Evolutionary conservation across 2,329 filamentous ascomycete genomes (phyloP), one percentile per base, ranked within the genome.

Genomic region (Xylaria multiplex): DNA sequence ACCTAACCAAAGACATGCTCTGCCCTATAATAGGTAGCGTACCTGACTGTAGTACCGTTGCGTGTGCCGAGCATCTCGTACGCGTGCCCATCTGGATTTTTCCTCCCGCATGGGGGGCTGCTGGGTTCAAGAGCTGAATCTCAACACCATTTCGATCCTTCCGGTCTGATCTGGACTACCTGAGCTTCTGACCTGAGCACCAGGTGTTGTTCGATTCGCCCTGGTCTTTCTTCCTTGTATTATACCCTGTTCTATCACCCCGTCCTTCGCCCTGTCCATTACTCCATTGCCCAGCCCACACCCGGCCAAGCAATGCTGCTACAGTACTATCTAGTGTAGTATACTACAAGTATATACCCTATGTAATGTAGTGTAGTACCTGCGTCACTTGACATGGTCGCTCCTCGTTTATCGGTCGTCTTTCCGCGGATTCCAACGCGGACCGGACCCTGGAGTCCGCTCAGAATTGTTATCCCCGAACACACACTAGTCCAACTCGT

Each of bases 321-420:
- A 27, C 27, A 27, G 3, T 27, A 19, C 19, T 19, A 19, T 19
- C 19, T 19, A 19, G 19, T 19, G 1, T 19, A 19, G 19, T 19
- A 19, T 19, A 19, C 19, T 19, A 19, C 19, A 27, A 27, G 3
- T 27, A 27, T 27, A 27, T 27, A 27, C 27, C 19, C 19, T 27
- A 27, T 27, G 5, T 27, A 40, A 13, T 40, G 37, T 14, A 13
- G 4, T 7, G 11, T 40, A 14, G 9, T 40, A 40, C 32, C 37
- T 62, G 62, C 64, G 64, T 66, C 64, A 66, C 64, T 62, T 55
- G 46, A 57, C 53, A 65, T 46, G 46, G 19, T 56, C 9, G 6
- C 35, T 46, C 37, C 16, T 61, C 37, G 13, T 43, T 32, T 16
- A 58, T 49, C 43, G 55, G 30, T 11, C 49, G 35, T 46, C 27